Conservation (phyloP, 306 rosid genomes). For the Datisca glomerata region DNA sequence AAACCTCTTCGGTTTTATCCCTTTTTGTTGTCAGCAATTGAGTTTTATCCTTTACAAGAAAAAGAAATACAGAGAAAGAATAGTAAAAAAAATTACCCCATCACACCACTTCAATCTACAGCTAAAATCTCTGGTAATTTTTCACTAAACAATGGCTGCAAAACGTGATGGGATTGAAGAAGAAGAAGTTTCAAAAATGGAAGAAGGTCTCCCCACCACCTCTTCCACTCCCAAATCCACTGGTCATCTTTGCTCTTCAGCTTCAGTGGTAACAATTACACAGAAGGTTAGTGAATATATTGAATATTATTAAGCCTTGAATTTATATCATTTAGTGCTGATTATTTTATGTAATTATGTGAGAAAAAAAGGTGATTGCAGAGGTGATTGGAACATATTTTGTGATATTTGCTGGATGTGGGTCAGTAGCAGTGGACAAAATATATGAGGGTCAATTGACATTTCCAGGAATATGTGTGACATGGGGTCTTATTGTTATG, state of each 20-base stretch:
- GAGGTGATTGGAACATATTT: constrained; percentile 26
- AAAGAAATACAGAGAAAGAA: too few species aligned
- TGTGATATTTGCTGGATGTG: constrained; percentile 27
- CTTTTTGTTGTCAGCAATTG: too few species aligned
- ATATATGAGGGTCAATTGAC: constrained; percentile 18
- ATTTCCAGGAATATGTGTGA: constrained; percentile 23
- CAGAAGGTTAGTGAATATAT: constrained; percentile 13
- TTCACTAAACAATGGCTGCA: constrained; percentile 7
- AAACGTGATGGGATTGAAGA: constrained; percentile 6
- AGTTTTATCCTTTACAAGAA: too few species aligned
- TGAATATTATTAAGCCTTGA: background rate
- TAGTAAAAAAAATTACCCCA: too few species aligned
- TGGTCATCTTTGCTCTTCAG: constrained; percentile 2
- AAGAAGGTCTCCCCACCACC: constrained; percentile 11
- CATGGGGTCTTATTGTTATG: constrained; percentile 29
- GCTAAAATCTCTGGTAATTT: too few species aligned
- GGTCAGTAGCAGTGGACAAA: constrained; percentile 21
- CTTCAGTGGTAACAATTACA: constrained; percentile 2
- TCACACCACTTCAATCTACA: too few species aligned
- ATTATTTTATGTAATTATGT: background rate
- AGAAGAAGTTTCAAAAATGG: constrained; percentile 10
- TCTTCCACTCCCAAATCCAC: background rate
- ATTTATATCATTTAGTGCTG: background rate
- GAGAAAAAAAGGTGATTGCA: constrained; percentile 15
- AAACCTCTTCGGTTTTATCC: too few species aligned